Evolutionary conservation across 2,329 filamentous ascomycete species (phyloP), one percentile per base, ranked within the genome.

Genomic region (Claviceps sp.): DNA sequence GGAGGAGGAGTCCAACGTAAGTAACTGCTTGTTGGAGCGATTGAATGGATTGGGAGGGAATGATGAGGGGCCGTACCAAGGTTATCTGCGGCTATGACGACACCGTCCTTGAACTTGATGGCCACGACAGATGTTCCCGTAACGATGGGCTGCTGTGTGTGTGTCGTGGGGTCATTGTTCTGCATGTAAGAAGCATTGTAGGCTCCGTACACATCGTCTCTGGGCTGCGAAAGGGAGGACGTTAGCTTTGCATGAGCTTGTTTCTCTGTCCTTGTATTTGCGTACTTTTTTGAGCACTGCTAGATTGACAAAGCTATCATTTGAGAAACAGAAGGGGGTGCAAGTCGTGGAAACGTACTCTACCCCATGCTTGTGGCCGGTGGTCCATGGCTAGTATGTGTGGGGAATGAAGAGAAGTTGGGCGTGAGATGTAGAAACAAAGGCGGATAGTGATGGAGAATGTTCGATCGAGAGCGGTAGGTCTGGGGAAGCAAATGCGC

Each of bases 11-110:
- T 17, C 41, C 16, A 11, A 8, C n/a, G 43, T 45, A 26, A 44
- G 43, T 30, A 17, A 30, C 19, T 42, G 6, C n/a, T 5, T 43
- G 19, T n/a, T 45, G 13, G 43, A 26, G 22, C 3, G 7, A 11
- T 14, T 26, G 6, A 26, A 30, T 13, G 43, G 7, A 22, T 19
- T 17, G 10, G 41, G 24, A 34, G 44, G 22, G 17, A 34, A 41
- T 34, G 10, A 34, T 34, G 30, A 43, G 53, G 38, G 17, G 8
- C 11, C 37, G 30, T 75, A 95, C 89, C 89, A 58, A 98, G 75
- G 74, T 97, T 98, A 71, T 98, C 93, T 62, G 93, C 89, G 50
- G 91, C 93, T 68, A 98, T 91, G 63, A 95, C 90, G 57, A 98
- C 89, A 65, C 93, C 93, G 60, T 90, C 88, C 65, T 89, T 91